phyloP scores from a whole-genome alignment of 2,329 filamentous ascomycete genomes.

The Colletotrichum sp. region DNA sequence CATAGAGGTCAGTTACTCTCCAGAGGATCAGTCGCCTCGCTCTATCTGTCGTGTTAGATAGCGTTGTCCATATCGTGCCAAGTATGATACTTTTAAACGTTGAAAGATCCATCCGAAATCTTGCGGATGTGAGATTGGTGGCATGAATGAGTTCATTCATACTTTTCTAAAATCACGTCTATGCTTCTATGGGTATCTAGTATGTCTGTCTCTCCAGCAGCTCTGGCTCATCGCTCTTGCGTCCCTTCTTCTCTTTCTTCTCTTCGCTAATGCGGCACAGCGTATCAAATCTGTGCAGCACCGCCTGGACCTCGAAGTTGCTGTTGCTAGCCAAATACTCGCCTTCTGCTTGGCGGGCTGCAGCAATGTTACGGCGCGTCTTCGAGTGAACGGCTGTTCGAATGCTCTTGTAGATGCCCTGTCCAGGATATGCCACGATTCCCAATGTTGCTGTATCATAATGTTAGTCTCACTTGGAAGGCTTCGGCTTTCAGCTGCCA shows the following conservation, averaged over 20 bases:
- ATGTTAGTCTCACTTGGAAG: background rate
- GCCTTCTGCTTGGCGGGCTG: constrained; percentile 2
- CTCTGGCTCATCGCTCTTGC: background rate
- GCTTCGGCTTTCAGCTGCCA: rapidly evolving
- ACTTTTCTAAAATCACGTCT: background rate
- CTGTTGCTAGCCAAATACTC: constrained; percentile 8
- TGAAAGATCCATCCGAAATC: background rate
- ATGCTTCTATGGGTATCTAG: background rate
- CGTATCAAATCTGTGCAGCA: background rate
- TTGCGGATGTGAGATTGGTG: background rate
- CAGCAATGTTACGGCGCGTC: background rate
- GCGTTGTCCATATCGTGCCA: background rate
- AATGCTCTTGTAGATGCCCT: constrained; percentile 24
- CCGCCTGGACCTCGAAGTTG: background rate
- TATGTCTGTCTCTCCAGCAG: background rate
- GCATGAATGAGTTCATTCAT: rapidly evolving
- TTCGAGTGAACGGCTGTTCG: constrained; percentile 17
- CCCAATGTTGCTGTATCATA: constrained; percentile 18
- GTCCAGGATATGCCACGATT: constrained; percentile 24
- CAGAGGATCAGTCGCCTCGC: rapidly evolving
- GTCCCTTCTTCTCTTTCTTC: background rate
- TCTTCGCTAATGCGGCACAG: background rate
- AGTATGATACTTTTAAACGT: background rate
- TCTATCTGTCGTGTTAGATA: background rate
- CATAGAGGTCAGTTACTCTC: background rate